Evolutionary conservation across 2,329 filamentous ascomycete genomes (phyloP).

Genomic region (Beauveria bassiana): DNA sequence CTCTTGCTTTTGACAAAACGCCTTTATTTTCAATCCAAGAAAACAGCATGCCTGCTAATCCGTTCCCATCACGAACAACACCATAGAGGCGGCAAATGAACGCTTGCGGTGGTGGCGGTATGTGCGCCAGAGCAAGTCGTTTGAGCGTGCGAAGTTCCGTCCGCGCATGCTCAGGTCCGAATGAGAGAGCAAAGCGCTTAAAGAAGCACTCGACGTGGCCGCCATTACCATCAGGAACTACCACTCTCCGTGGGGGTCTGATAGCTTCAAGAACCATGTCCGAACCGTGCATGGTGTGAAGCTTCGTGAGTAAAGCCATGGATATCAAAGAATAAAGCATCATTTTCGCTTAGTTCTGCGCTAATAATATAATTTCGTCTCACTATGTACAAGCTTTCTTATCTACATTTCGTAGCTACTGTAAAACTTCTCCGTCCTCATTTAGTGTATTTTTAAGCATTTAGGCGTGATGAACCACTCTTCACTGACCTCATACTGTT

Average conservation of each 20-base stretch:
- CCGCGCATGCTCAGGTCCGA: slow-evolving; percentile 8
- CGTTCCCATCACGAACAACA: slow-evolving; percentile 1
- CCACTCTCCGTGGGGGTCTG: slow-evolving; percentile 1
- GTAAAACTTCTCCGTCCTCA: too few relatives aligned
- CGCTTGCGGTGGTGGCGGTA: slow-evolving; percentile 2
- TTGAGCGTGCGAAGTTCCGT: slow-evolving; percentile 2
- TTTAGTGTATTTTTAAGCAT: too few relatives aligned
- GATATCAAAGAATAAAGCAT: too few relatives aligned
- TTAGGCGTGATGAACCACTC: too few relatives aligned
- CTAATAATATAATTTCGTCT: too few relatives aligned
- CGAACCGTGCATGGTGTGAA: too few relatives aligned
- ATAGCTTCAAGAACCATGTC: too few relatives aligned
- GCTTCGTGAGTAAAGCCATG: too few relatives aligned
- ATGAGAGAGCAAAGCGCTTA: neutral
- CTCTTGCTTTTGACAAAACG: neutral
- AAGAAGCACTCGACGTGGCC: neutral
- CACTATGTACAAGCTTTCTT: too few relatives aligned
- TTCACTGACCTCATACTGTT: too few relatives aligned
- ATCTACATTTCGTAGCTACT: too few relatives aligned
- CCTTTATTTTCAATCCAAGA: neutral
- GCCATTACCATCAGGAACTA: neutral
- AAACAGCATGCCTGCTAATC: neutral
- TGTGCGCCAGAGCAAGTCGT: slow-evolving; percentile 1
- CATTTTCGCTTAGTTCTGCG: too few relatives aligned
- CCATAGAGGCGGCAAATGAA: slow-evolving; percentile 10